Evolutionary conservation across 768 basidiomycete genomes (phyloP), one percentile per base, ranked within the genome.

Genomic region (Scleroderma bovista): DNA sequence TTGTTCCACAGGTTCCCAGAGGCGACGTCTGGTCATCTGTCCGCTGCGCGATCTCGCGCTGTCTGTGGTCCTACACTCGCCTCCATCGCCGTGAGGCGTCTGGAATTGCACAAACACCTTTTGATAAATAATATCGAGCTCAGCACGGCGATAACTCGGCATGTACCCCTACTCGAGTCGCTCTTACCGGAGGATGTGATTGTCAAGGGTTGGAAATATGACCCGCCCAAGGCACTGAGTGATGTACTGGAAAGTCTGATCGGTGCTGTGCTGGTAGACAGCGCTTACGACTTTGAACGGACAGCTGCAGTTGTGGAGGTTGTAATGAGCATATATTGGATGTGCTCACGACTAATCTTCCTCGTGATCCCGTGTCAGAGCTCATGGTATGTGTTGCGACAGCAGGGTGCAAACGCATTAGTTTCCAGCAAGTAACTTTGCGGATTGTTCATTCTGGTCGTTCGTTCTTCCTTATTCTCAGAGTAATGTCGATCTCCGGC

Each of bases 161-260:
- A 83, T 39, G 78, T 81, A 3, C 81, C 83, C 1, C 60, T 83
- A 20, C 74, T 93, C 1, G 71, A 78, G 55, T 65, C 69, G 1
- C 71, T 82, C 40, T 71, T 82, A 0, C 75, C 72, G 1, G 74
- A 76, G 43, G 80, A 87, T 42, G 80, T 88, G 17, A 77, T 91
- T 40, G 63, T 76, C 12, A 74, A 77, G 32, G 81, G 85, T 6
- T 93, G 90, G 91, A 79, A 80, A 57, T 85, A 83, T 54, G 85
- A 91, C 57, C 89, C 91, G 9, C 91, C 93, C 0, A 95, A 95
- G 66, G 84, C 79, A 6, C 68, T 92, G 29, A 85, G 87, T 49
- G 93, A 95, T 60, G 78, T 91, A 4, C 75, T 94, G 47, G 93
- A 95, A 67, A 87, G 90, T 47, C 68, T 94, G 6, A 70, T 93